Percentiles rank a stretch among this genome's conserved stretches.
phyloP scores from a whole-genome alignment of 2,329 filamentous ascomycete species.

The Neofusicoccum umdonicola region DNA sequence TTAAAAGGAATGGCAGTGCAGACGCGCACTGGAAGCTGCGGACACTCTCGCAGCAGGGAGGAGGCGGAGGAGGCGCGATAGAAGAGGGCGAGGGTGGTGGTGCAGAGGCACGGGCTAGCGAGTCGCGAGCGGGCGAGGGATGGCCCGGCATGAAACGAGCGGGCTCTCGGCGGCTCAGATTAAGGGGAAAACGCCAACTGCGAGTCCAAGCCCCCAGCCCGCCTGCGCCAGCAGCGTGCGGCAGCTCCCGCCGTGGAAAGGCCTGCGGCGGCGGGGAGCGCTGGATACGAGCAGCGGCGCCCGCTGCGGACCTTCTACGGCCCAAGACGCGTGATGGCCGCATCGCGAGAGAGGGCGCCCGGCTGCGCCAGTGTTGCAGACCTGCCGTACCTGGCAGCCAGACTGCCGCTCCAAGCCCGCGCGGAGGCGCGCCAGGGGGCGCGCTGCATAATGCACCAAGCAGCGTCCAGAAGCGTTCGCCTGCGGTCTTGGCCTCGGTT shows the following conservation, averaged over 20 bases:
- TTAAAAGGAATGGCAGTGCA: conserved; percentile 14
- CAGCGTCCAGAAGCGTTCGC: neutral
- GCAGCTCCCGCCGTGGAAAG: conserved; percentile 11
- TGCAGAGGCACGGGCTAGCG: conserved; percentile 4
- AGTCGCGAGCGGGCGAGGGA: conserved; percentile 3
- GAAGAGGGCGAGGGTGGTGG: conserved; percentile 12
- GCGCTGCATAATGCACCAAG: conserved; percentile 7
- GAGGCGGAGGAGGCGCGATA: conserved; percentile 12
- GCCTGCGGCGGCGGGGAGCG: conserved; percentile 2
- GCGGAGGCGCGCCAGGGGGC: neutral
- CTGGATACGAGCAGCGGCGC: conserved; percentile 5
- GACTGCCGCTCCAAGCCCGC: neutral
- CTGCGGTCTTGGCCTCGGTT: neutral
- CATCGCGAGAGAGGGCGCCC: neutral
- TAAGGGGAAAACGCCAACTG: conserved; percentile 8
- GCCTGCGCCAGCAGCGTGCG: neutral
- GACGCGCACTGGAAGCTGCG: conserved; percentile 5
- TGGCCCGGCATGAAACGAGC: conserved; percentile 13
- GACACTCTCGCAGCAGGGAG: conserved; percentile 5
- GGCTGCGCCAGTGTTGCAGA: neutral
- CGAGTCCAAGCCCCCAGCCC: neutral
- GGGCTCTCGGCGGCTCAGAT: conserved; percentile 12
- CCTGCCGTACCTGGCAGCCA: neutral
- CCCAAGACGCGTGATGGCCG: neutral
- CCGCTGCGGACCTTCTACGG: neutral